phyloP scores from a whole-genome alignment of 2,329 filamentous ascomycete species.

The Fusarium pseudocircinatum region DNA sequence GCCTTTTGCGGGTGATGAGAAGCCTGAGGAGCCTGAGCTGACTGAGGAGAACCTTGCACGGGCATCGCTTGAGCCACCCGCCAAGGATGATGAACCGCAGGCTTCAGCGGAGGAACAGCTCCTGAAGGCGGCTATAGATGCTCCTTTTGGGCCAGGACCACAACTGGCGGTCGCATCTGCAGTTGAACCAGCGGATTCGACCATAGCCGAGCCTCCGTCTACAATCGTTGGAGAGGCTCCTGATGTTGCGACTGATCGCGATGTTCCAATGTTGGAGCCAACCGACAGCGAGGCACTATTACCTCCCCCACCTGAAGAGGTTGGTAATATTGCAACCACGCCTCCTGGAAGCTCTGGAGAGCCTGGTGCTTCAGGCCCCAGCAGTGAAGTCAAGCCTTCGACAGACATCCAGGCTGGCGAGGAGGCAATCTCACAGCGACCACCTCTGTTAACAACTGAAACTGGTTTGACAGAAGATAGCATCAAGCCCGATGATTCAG shows the following conservation, averaged over 20 bases:
- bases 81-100: slow-evolving; percentile 8
- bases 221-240: slow-evolving; percentile 46
- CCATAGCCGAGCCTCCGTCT: slow-evolving; percentile 46
- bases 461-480: slow-evolving; percentile 51
- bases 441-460: slow-evolving; percentile 42
- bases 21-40: not conserved
- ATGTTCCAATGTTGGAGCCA: slow-evolving; percentile 39
- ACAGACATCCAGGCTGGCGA: slow-evolving; percentile 39
- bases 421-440: slow-evolving; percentile 32
- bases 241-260: slow-evolving; percentile 39
- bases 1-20: not conserved
- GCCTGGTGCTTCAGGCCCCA: slow-evolving; percentile 33
- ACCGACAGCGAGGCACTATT: slow-evolving; percentile 41
- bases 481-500: slow-evolving; percentile 52
- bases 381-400: slow-evolving; percentile 41
- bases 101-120: slow-evolving; percentile 14
- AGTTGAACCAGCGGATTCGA: slow-evolving; percentile 28
- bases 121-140: slow-evolving; percentile 19
- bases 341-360: slow-evolving; percentile 45
- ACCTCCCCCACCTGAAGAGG: slow-evolving; percentile 52
- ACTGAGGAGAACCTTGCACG: slow-evolving; percentile 13
- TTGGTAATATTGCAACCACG: slow-evolving; percentile 51
- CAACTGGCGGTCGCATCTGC: not conserved
- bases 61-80: not conserved
- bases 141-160: slow-evolving; percentile 13